These are phyloP conservation scores for Vitis rotundifolia DNA, from an alignment of 164 flowering plant species.

Conservation along the genomic window DNA sequence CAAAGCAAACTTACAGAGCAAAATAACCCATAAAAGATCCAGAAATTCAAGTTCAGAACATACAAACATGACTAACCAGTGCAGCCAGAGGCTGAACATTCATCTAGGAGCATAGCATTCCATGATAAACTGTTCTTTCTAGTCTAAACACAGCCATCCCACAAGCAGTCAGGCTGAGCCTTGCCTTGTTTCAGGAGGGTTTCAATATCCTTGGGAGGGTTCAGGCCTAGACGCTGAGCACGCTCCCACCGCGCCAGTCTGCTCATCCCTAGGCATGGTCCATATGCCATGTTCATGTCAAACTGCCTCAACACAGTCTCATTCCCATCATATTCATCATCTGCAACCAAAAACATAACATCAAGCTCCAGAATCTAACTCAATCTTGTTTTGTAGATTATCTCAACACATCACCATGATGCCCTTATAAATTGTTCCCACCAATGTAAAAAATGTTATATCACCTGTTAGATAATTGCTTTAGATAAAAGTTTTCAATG, in stretches of 20 bases:
- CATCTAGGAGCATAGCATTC: neutral
- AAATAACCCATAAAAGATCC: neutral
- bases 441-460: neutral
- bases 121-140: neutral
- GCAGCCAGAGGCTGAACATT: slow-evolving; percentile 37
- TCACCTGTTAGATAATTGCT: no score
- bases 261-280: slow-evolving; percentile 82
- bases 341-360: slow-evolving; percentile 23
- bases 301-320: slow-evolving; percentile 77
- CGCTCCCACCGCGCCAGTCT: slow-evolving; percentile 83
- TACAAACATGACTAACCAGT: neutral
- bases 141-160: slow-evolving; percentile 71
- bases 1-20: no score
- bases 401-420: neutral
- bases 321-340: slow-evolving; percentile 31
- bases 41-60: neutral
- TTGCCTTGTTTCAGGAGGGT: slow-evolving; percentile 36
- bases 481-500: no score
- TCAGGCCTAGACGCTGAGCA: slow-evolving; percentile 59
- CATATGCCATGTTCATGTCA: slow-evolving; percentile 84
- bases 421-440: neutral
- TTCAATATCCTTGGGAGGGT: slow-evolving; percentile 67
- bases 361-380: no score
- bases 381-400: neutral
- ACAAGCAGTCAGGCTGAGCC: slow-evolving; percentile 52